Evolutionary conservation across 257 asterid species (phyloP).

Genomic region (Anisodus tanguticus): DNA sequence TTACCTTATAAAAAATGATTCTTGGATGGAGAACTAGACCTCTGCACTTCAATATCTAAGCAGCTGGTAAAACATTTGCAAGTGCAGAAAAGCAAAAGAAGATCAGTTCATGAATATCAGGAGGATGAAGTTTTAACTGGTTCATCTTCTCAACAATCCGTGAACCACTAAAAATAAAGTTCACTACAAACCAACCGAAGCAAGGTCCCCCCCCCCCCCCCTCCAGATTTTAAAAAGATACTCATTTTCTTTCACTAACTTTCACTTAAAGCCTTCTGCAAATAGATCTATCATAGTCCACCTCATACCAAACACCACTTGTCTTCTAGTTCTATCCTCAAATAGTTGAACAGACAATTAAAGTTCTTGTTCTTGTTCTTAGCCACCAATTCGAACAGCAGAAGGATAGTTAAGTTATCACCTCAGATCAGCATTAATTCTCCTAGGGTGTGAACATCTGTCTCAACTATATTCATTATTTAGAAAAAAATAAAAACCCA

Average conservation of each 20-base stretch:
- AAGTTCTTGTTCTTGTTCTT: neutral
- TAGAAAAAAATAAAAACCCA: neutral
- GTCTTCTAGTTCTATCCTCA: neutral
- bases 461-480: neutral
- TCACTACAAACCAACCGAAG: slow-evolving; percentile 11
- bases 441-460: neutral
- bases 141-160: neutral
- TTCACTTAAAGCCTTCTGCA: neutral
- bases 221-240: neutral
- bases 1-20: neutral
- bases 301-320: slow-evolving; percentile 10
- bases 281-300: neutral
- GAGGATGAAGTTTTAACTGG: neutral
- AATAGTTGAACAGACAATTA: slow-evolving; percentile 9
- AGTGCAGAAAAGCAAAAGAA: neutral
- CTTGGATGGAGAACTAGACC: neutral
- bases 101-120: neutral
- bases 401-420: neutral
- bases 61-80: neutral
- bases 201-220: neutral
- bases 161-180: neutral
- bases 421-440: neutral
- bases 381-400: neutral
- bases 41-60: slow-evolving; percentile 2
- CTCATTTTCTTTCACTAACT: neutral